A percentile compares a stretch with the other conserved stretches of the same genome.
phyloP scores from a whole-genome alignment of 352 stramenopile species.

The Blastocystis sp. region DNA sequence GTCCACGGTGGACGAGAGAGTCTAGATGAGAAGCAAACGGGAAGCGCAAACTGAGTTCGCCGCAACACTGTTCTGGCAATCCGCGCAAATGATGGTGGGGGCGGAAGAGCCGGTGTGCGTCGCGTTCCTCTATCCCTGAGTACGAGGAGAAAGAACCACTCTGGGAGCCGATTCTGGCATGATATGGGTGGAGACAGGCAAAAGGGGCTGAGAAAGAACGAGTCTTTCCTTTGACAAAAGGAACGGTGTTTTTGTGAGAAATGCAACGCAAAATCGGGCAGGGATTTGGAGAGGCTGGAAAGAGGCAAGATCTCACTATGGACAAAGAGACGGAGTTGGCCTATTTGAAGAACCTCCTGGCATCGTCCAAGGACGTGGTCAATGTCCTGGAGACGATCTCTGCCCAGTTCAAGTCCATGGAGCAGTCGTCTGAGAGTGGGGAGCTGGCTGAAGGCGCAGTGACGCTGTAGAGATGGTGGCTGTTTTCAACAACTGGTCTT shows the following conservation, averaged over 20 bases:
- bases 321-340: slow-evolving; percentile 50
- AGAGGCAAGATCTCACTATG: not conserved
- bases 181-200: too few species aligned
- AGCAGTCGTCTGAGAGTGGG: slow-evolving; percentile 8
- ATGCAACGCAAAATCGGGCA: not conserved
- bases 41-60: not conserved
- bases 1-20: not conserved
- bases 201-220: not conserved
- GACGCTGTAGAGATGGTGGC: slow-evolving; percentile 29
- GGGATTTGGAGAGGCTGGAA: too few species aligned
- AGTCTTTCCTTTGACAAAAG: slow-evolving; percentile 14
- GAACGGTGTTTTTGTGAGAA: not conserved
- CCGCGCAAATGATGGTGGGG: too few species aligned
- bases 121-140: too few species aligned
- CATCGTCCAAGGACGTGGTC: slow-evolving; percentile 44
- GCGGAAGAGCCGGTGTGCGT: too few species aligned
- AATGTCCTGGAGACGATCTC: slow-evolving; percentile 43
- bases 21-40: not conserved
- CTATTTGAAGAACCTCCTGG: slow-evolving; percentile 46
- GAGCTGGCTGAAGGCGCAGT: not conserved
- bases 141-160: too few species aligned
- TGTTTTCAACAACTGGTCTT: slow-evolving; percentile 56
- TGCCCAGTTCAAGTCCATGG: slow-evolving; percentile 58
- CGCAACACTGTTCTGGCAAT: not conserved
- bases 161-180: too few species aligned